Percentiles rank a stretch among this genome's conserved stretches.
phyloP scores from a whole-genome alignment of 257 asterid species.

The Anisodus acutangulus region DNA sequence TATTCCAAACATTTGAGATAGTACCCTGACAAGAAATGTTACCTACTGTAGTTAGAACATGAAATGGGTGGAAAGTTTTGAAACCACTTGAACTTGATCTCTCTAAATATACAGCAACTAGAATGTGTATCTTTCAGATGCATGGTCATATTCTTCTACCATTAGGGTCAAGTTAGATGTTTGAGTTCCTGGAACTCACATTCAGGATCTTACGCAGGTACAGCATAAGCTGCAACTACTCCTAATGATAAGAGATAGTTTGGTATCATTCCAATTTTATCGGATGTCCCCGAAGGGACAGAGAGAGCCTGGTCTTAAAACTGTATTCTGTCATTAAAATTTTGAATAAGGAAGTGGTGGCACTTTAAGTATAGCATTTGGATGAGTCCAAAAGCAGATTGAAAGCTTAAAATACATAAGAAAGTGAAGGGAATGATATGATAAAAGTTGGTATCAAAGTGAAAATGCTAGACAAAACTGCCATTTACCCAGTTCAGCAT shows the following conservation, averaged over 20 bases:
- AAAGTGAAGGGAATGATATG: neutral
- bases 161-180: neutral
- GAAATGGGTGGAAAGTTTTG: neutral
- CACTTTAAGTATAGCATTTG: neutral
- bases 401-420: neutral
- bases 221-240: constrained; percentile 8
- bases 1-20: constrained; percentile 16
- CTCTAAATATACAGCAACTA: neutral
- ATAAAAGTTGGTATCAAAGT: neutral
- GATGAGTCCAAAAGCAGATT: neutral
- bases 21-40: neutral
- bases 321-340: neutral
- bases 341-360: constrained; percentile 9
- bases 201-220: neutral
- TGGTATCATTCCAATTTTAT: neutral
- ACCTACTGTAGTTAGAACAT: neutral
- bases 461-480: constrained; percentile 20
- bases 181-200: constrained; percentile 4
- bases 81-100: constrained; percentile 20
- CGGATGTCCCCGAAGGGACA: neutral
- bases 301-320: neutral
- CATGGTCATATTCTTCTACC: constrained; percentile 22
- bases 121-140: neutral
- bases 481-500: constrained; percentile 2
- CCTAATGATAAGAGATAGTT: neutral